Evolutionary conservation across 23 red algal genomes (phyloP), one percentile per base, ranked within the genome.

Genomic region (Chondrus crispus): DNA sequence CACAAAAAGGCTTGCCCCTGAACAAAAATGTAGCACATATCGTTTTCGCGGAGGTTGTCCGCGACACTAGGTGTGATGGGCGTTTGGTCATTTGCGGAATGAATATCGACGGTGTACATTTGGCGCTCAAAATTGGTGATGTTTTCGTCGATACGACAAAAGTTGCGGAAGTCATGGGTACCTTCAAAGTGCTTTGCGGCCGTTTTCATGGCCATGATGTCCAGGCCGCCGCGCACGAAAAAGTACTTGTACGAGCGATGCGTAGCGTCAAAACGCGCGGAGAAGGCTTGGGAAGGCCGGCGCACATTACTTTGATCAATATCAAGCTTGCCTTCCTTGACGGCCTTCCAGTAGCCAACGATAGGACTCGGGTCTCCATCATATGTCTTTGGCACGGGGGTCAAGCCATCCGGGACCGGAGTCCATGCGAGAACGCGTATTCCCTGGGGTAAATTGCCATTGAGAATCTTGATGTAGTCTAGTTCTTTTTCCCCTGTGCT

Each of bases 1-100:
- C 94, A 96, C 13, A 99, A 87, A 89, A 99, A 99, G 36, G 97
- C 97, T 64, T 99, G 95, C 11, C 96, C 96, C 42, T 89, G 72
- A 12, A 98, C 91, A 55, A 76, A 92, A 69, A 96, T 55, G 53
- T 92, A 89, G 38, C 62, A 91, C 37, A 91, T 81, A 35, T 33
- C 24, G 28, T 85, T 39, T 47, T 55, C 29, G 24, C 43, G 20
- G 8, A 37, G 12, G 2, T 46, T 39, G 50, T 24, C 52, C 3
- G 60, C 74, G 22, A 42, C 28, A 53, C 28, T n/a, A 29, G 30
- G 28, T 38, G 35, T 46, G 51, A 48, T 5, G 43, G 30, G 5
- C n/a, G 80, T 30, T 33, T 93, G 62, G 46, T 92, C 88, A 10
- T 53, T 35, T 71, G 80, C 41, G 18, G 60, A 52, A 26, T 73